These are phyloP conservation scores for Erodium texanum DNA, from an alignment of 441 rosid species.

Conservation along the genomic window DNA sequence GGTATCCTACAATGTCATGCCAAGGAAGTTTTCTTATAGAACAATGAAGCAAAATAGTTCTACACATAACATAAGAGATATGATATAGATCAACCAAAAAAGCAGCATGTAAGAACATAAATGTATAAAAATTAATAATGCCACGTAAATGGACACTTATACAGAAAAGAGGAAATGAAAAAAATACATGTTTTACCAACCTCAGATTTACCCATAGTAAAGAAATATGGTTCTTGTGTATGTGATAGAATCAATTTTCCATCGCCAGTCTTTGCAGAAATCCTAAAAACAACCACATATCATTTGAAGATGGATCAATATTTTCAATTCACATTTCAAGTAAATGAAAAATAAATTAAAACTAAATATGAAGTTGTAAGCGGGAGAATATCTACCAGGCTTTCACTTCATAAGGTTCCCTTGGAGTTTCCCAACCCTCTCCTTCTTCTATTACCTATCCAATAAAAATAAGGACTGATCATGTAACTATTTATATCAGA, in stretches of 20 bases:
- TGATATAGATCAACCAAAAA: background rate
- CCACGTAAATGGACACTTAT: background rate
- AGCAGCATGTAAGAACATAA: background rate
- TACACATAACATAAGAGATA: background rate
- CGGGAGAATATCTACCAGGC: slow-evolving; percentile 44
- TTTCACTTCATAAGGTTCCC: slow-evolving; percentile 89
- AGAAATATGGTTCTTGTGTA: slow-evolving; percentile 63
- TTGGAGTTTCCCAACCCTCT: slow-evolving; percentile 92
- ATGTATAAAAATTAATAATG: background rate
- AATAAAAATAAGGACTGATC: slow-evolving; percentile 10
- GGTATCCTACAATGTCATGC: background rate
- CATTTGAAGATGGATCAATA: slow-evolving; percentile 8
- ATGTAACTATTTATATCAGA: background rate
- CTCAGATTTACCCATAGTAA: slow-evolving; percentile 90
- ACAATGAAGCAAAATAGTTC: background rate
- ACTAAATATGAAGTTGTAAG: slow-evolving; percentile 12
- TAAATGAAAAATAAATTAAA: slow-evolving; percentile 3
- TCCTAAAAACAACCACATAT: slow-evolving; percentile 39
- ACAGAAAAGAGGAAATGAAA: slow-evolving; percentile 1
- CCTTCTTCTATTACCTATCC: slow-evolving; percentile 70
- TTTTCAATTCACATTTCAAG: slow-evolving; percentile 12
- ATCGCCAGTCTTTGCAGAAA: slow-evolving; percentile 69
- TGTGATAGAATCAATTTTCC: slow-evolving; percentile 51
- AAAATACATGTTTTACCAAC: slow-evolving; percentile 32
- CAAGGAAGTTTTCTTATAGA: background rate